These are phyloP conservation scores for Salvia rosmarinus DNA, from an alignment of 257 asterid genomes.

Conservation along the genomic window DNA sequence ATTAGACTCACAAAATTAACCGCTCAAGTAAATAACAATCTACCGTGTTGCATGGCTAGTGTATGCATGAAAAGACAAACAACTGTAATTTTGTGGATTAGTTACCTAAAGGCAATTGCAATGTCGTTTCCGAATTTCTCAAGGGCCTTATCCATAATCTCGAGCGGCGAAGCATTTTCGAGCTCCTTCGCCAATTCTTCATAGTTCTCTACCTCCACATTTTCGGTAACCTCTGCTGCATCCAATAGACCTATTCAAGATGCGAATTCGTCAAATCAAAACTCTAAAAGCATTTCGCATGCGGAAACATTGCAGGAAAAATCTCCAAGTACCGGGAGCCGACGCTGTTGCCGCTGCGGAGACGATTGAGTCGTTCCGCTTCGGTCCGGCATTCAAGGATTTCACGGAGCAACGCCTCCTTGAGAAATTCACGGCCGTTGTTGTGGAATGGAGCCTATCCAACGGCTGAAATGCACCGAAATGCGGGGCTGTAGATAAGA, in stretches of 20 bases:
- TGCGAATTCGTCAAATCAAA: conserved; percentile 13
- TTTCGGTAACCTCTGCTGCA: conserved; percentile 46
- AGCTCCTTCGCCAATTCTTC: conserved; percentile 61
- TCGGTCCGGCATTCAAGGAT: conserved; percentile 68
- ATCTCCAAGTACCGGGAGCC: conserved; percentile 49
- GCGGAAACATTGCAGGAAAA: background rate
- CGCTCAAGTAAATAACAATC: background rate
- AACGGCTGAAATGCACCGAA: conserved; percentile 56
- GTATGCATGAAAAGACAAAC: background rate
- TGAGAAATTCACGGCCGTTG: conserved; percentile 45
- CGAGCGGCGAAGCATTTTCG: conserved; percentile 70
- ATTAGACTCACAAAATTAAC: background rate
- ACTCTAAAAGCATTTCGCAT: conserved; percentile 19
- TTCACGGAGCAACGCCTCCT: conserved; percentile 49
- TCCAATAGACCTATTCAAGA: conserved; percentile 16
- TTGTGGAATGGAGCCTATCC: conserved; percentile 47
- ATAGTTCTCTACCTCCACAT: conserved; percentile 55
- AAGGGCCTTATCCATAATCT: conserved; percentile 78
- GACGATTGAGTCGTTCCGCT: conserved; percentile 54
- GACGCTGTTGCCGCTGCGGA: conserved; percentile 56
- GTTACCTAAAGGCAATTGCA: conserved; percentile 87
- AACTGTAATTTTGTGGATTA: background rate
- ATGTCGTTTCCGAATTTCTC: conserved; percentile 71
- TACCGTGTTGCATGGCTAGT: background rate
- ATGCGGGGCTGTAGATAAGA: conserved; percentile 39